Evolutionary conservation across 352 stramenopile species (phyloP), one percentile per base, ranked within the genome.

Genomic region (Pythium scleroteichum): DNA sequence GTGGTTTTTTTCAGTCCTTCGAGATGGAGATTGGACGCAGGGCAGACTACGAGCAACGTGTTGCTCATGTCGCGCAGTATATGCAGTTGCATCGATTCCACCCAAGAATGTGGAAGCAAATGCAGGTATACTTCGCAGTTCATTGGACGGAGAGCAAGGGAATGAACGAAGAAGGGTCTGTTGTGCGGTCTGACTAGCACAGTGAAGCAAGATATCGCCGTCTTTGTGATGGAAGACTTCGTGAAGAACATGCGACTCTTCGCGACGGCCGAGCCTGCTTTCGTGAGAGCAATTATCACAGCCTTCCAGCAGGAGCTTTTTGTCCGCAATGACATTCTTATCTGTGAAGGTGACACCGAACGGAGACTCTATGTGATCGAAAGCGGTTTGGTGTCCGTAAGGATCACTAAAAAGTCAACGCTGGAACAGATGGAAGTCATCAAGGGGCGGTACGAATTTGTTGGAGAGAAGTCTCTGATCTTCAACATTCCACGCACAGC

Each of bases 321-420:
- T 29, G 83, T 90, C 24, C 74, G 75, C 17, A 87, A 89, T 44
- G 80, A 92, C 32, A 70, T 90, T 10, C 89, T 92, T 63, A 92
- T 90, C 53, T 67, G 76, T 22, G 70, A 83, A 24, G 83, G 79
- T 0, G 78, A 90, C 56, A 73, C 69, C 10, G 76, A 73, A 29
- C 69, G 80, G 38, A 87, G 75, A 48, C 65, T 90, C 19, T 90
- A 87, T 54, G 79, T 87, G 20, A 84, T 91, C 38, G 81, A 90
- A 53, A 85, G 58, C 38, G 81, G 83, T 12, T 54, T 53, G 5
- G 68, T 83, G 1, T 64, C 67, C 7, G 69, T 82, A 1, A 66
- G 64, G 12, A 49, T 62, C 40, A 63, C 61, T 3, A 76, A 71
- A 20, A 67, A 59, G 33, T 7, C 27, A 17, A 57, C 51, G 35